Evolutionary conservation across 148 eudicot genomes (phyloP), one percentile per base, ranked within the genome.

Genomic region (Spergularia marina): DNA sequence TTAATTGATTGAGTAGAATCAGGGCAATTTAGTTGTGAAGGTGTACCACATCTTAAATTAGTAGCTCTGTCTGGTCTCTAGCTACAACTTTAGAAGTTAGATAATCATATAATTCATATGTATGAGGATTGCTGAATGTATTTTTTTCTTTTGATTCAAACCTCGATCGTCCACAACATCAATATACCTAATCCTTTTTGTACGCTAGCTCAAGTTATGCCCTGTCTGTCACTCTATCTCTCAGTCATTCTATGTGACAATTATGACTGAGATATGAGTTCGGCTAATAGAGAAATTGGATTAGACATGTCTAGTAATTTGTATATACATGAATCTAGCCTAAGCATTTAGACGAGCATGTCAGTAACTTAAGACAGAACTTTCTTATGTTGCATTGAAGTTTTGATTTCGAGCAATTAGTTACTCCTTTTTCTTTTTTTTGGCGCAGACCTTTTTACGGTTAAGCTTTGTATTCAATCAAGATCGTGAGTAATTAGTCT

Each of bases 401-500:
- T 53, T 44, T 56, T 20, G 30, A 3, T 20, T 61, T 58, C 15
- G n/a, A 12, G 20, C 15, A 34, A 63, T 63, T 30, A 3, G 47
- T n/a, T n/a, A n/a, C 0, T 16, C 10, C 53, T 18, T 65, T 65
- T 65, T 65, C 4, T 20, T 65, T 65, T 10, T 20, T 8, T 17
- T 65, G 6, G 53, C 40, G 53, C 8, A 59, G n/a, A 30, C 2
- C 36, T 30, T 30, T 30, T 30, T 30, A 30, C 36, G 4, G 4
- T 1, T 30, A 30, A 0, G 36, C 0, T 30, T 30, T 18, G 20
- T 53, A 44, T 44, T 41, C 14, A 14, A 53, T 3, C 21, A 34
- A 20, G 70, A 17, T 16, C 34, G 12, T 71, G 53, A 40, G 53
- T 66, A 10, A 6, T n/a, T 68, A 20, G 67, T 65, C 65, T 81